Evolutionary conservation across 2,329 filamentous ascomycete genomes (phyloP), one percentile per base, ranked within the genome.

Genomic region (Esteya vermicola): DNA sequence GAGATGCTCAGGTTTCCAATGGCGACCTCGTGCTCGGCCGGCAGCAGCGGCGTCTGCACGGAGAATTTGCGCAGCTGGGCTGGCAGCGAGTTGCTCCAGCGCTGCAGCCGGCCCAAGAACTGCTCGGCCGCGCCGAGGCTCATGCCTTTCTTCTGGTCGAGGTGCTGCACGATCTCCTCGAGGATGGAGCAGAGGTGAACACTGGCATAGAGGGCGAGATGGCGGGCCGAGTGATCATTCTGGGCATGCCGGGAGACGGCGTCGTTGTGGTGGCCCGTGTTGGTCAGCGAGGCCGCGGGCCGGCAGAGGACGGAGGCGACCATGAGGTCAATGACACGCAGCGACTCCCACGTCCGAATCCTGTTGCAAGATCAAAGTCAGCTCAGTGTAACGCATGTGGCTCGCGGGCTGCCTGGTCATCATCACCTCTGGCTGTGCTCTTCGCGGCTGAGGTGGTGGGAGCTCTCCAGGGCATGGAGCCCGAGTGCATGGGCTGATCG

Each of bases 401-500:
- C n/a, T n/a, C n/a, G n/a, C n/a, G n/a, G n/a, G n/a, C n/a, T n/a
- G n/a, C n/a, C n/a, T n/a, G n/a, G n/a, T n/a, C n/a, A n/a, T n/a
- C n/a, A n/a, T n/a, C n/a, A 32, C 4, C 34, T 6, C 22, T 36
- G 34, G 34, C 34, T 36, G 5, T 26, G 34, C 34, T 36, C 34
- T 18, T 25, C 34, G 4, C 22, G 34, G n/a, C 9, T 23, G 13
- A 36, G 34, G 23, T 26, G 34, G 9, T 18, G 9, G 20, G 10
- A 22, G 34, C 31, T 57, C 44, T 48, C 56, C 43, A 40, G 51
- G 39, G 51, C 55, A 55, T 76, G 70, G 9, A 77, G 48, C 0
- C 73, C 74, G 1, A 78, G 48, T 0, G 71, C 68, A 4, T 68
- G 65, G 1, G 73, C 72, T 1, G 72, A 67, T 41, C 70, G 65